Conservation (phyloP, 345 rosid genomes). For the Eutrema japonicum region DNA sequence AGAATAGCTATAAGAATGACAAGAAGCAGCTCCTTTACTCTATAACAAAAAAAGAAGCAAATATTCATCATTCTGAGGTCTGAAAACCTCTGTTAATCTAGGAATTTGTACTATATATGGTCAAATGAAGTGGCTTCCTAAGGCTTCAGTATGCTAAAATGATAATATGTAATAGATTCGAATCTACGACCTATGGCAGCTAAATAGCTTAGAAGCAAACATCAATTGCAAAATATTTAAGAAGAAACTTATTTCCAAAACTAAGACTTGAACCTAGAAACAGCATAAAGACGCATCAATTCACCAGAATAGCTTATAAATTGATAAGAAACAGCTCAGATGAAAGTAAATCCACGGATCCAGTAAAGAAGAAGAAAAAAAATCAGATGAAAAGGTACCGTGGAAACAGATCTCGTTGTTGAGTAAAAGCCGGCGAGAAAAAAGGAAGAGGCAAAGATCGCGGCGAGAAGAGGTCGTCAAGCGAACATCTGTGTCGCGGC, state of each 20-base stretch:
- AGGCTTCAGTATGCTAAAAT: not conserved
- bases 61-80: slow-evolving; percentile 3
- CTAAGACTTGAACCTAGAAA: slow-evolving; percentile 26
- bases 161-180: not conserved
- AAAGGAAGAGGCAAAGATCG: slow-evolving; percentile 31
- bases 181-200: slow-evolving; percentile 16
- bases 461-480: slow-evolving; percentile 30
- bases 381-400: slow-evolving; percentile 32
- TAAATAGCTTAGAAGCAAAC: slow-evolving; percentile 22
- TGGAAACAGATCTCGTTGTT: slow-evolving; percentile 35
- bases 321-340: slow-evolving; percentile 19
- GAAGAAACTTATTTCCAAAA: not conserved
- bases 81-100: not conserved
- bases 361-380: not conserved
- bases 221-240: not conserved
- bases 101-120: not conserved
- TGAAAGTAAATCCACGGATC: slow-evolving; percentile 26
- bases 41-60: not conserved
- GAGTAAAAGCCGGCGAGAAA: slow-evolving; percentile 8
- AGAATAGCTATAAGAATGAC: not conserved
- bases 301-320: not conserved
- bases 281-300: slow-evolving; percentile 20
- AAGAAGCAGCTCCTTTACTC: slow-evolving; percentile 23
- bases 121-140: not conserved
- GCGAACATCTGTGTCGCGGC: slow-evolving; percentile 18